Base-by-base conservation (phyloP, 345 rosid genomes). In the Nasturtium officinale region DNA sequence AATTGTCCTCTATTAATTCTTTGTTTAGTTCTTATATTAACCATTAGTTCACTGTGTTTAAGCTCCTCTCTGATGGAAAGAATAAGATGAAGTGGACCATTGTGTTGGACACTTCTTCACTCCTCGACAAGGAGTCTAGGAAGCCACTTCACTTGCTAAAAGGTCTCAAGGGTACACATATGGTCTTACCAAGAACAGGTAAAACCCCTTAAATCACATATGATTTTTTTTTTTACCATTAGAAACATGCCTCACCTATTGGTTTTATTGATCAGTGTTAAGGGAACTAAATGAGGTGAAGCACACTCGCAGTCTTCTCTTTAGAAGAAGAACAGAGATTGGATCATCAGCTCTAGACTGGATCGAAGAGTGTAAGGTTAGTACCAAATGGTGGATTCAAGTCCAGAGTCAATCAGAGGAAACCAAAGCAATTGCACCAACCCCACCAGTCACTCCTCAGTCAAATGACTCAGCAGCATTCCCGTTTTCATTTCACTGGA, bases 351-450 rank as follows among this genome's bases (percentile, higher is more conserved):
- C 69, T 32, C 69, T 90, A 43, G 87, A 87, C 58, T 95, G 99
- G 99, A 83, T 95, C 46, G 94, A 91, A 79, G 83, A 86, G 37
- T 86, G 87, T 73, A 78, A 83, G 87, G 61, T 69, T 58, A 83
- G 86, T 75, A 74, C 85, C n/a, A 77, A 81, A 51, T 86, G 97
- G 92, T 95, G 98, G 98, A 82, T 95, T 72, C 87, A 87, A 63
- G 60, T 91, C 23, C 96, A 91, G 73, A 91, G 81, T 76, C 76
- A 83, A 43, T 50, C 64, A 40, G 95, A 87, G 79, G 96, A 85
- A 66, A 81, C 79, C 64, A 78, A 78, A 71, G 75, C 77, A 26
- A 64, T 61, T 20, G 86, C 87, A 23, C 83, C 85, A 52, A 86
- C 97, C 7, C 92, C 96, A 29, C 91, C 89, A 52, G 87, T 87